Base-by-base conservation (phyloP, 257 asterid species). In the Lycium ferocissimum region DNA sequence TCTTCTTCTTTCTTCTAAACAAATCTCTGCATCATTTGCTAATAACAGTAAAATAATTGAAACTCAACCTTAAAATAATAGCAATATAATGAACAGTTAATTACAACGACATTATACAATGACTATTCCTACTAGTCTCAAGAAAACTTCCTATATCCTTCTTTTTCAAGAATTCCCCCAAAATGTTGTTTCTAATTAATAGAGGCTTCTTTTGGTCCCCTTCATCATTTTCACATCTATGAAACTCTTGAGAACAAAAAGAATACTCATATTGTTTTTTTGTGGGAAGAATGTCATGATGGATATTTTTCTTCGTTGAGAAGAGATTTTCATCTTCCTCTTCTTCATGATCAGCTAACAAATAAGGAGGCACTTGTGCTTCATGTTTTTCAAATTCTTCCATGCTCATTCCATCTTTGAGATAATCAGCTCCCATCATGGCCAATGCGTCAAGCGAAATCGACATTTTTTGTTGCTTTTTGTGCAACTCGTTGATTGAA, bases 371-470 rank as follows among this genome's bases (percentile, higher is more conserved):
- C 2, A 73, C 40, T 47, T 73, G n/a, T 6, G 7, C 61, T 73
- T 73, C 61, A 75, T 20, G 4, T 12, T 47, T 13, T 47, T 73
- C 81, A 45, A 10, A 73, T 20, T 47, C 43, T 20, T 73, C 81
- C 5, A 73, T 73, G 61, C 81, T 73, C n/a, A 47, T 75, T 87
- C 91, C 88, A 13, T 66, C 85, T 82, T 92, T 87, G 0, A 37
- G 54, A 43, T 81, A 88, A 83, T 86, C 49, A 62, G 89, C 89
- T 20, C 95, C 92, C 2, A 85, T 82, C 95, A 92, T 90, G 26
- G 93, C 92, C 81, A 90, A 80, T 43, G 92, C 95, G 84, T 92
- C 95, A 37, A 89, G 78, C 33, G 93, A 90, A 73, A 82, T 20
- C 3, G 80, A 45, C 94, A 88, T 90, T 2, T 10, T 17, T 70